Evolutionary conservation across 768 basidiomycete genomes (phyloP).

Genomic region (Mrakia gelida): DNA sequence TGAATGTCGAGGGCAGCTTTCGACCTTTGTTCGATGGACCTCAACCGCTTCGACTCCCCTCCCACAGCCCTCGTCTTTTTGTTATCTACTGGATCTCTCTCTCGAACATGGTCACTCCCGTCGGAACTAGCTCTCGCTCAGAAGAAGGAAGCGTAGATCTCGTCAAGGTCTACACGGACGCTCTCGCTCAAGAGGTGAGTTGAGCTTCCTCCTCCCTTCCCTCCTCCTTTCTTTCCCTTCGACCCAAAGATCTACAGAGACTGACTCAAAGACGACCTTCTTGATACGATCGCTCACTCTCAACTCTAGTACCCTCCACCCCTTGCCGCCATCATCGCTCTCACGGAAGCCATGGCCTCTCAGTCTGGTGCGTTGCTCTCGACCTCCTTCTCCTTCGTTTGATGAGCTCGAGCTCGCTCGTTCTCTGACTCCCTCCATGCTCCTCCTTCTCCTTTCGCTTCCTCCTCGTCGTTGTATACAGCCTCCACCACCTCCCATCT

Average conservation of each 20-base stretch:
- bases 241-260: not conserved
- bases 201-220: not conserved
- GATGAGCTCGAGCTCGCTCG: not conserved
- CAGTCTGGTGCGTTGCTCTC: constrained; percentile 66
- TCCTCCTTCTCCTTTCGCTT: not conserved
- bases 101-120: not conserved
- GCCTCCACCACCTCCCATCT: constrained; percentile 93
- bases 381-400: constrained; percentile 11
- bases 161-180: constrained; percentile 14
- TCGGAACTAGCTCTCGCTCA: not conserved
- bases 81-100: not conserved
- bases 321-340: constrained; percentile 78
- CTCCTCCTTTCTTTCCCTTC: not conserved
- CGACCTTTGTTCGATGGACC: too few species aligned
- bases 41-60: not conserved
- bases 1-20: too few species aligned
- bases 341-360: constrained; percentile 66
- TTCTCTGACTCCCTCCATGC: not conserved
- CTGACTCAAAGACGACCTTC: not conserved
- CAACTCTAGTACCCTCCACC: constrained; percentile 48
- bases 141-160: constrained; percentile 11
- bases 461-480: constrained; percentile 38
- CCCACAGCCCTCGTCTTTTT: not conserved
- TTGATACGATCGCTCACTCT: not conserved
- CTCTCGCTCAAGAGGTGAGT: constrained; percentile 23